These are phyloP conservation scores for Podila verticillata DNA, from an alignment of 192 early-diverging fungal species.

Conservation along the genomic window DNA sequence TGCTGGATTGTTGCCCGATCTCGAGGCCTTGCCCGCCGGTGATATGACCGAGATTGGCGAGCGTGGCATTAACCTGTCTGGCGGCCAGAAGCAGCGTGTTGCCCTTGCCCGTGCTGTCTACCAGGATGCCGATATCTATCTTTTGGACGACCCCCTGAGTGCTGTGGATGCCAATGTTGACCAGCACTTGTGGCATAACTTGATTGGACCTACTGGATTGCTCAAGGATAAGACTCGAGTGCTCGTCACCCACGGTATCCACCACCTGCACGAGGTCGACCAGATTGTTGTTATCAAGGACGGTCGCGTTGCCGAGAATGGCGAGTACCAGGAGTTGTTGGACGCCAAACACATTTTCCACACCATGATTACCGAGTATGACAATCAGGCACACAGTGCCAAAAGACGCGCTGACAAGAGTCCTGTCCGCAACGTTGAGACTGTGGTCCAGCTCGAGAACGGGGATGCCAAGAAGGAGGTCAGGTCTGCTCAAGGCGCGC, in stretches of 20 bases:
- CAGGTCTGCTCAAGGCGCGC: slow-evolving; percentile 28
- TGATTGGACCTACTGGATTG: slow-evolving; percentile 82
- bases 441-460: not conserved
- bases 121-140: slow-evolving; percentile 76
- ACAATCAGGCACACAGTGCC: not conserved
- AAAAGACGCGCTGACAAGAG: not conserved
- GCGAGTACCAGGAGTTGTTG: slow-evolving; percentile 72
- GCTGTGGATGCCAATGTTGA: slow-evolving; percentile 66
- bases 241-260: slow-evolving; percentile 82
- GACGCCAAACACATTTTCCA: slow-evolving; percentile 61
- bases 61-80: slow-evolving; percentile 60
- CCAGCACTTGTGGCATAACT: slow-evolving; percentile 39
- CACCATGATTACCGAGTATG: slow-evolving; percentile 72
- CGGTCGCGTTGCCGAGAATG: slow-evolving; percentile 73
- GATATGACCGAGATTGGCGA: slow-evolving; percentile 58
- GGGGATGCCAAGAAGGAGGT: not conserved
- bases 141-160: slow-evolving; percentile 89
- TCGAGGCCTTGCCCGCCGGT: slow-evolving; percentile 31
- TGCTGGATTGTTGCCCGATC: slow-evolving; percentile 21
- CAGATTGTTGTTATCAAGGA: slow-evolving; percentile 74
- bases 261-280: slow-evolving; percentile 75
- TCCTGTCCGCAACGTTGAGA: not conserved
- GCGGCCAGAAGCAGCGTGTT: slow-evolving; percentile 91
- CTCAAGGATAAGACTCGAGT: slow-evolving; percentile 80
- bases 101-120: slow-evolving; percentile 85